Conservation (phyloP, 441 rosid species). For the Daphne laureola region DNA sequence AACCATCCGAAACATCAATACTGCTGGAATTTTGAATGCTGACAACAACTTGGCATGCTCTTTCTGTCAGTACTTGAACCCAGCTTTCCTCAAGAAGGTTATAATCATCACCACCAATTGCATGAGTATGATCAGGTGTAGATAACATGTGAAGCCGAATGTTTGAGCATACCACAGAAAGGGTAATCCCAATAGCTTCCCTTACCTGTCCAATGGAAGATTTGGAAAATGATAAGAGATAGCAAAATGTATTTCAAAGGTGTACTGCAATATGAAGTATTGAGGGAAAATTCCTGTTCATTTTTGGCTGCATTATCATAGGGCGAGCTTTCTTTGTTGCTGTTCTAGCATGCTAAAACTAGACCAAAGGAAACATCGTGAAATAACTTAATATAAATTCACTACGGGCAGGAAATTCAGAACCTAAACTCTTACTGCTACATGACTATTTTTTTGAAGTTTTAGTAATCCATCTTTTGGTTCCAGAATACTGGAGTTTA, state of each 20-base stretch:
- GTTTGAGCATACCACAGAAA: conserved; percentile 87
- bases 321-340: too few relatives aligned
- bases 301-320: background rate
- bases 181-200: conserved; percentile 89
- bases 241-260: background rate
- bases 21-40: conserved; percentile 66
- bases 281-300: background rate
- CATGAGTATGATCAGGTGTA: conserved; percentile 36
- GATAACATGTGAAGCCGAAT: conserved; percentile 64
- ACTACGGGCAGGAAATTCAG: too few relatives aligned
- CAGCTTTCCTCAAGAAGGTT: conserved; percentile 53
- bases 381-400: background rate
- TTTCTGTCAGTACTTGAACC: conserved; percentile 53
- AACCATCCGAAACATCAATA: conserved; percentile 49
- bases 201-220: conserved; percentile 57
- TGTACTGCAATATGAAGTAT: background rate
- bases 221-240: conserved; percentile 9
- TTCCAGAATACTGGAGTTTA: too few relatives aligned
- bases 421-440: too few relatives aligned
- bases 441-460: too few relatives aligned
- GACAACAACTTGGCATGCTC: conserved; percentile 71
- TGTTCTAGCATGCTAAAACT: too few relatives aligned
- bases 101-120: conserved; percentile 31
- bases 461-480: too few relatives aligned
- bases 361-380: background rate